A percentile compares a stretch with the other conserved stretches of the same genome.
Conservation (phyloP, 2,329 filamentous ascomycete genomes). For the Cladorrhinum sp. region DNA sequence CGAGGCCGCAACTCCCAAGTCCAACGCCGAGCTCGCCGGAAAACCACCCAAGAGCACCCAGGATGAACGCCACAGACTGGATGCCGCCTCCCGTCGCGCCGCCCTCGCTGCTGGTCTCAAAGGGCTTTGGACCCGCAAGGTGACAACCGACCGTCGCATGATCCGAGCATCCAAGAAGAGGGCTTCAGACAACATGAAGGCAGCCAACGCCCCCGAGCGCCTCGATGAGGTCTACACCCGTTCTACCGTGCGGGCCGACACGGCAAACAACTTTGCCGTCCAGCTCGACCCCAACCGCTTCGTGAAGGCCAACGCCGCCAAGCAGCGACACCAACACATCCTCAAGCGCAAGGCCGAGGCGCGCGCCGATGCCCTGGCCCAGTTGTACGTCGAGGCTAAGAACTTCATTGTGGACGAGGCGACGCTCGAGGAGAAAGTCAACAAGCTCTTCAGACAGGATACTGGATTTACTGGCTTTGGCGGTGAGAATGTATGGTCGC, state of each 20-base stretch:
- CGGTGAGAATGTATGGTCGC: constrained; percentile 50
- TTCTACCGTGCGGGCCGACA: constrained; percentile 57
- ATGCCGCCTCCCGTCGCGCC: constrained; percentile 68
- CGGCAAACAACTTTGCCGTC: constrained; percentile 47
- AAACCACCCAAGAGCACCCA: constrained; percentile 36
- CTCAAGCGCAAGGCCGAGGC: constrained; percentile 53
- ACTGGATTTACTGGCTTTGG: constrained; percentile 42
- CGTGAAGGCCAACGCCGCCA: constrained; percentile 46
- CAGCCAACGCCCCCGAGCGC: constrained; percentile 62
- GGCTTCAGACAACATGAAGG: constrained; percentile 43
- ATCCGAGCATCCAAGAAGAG: constrained; percentile 31
- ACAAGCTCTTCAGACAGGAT: constrained; percentile 67
- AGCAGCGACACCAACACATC: constrained; percentile 40
- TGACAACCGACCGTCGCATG: constrained; percentile 35
- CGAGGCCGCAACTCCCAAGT: constrained; percentile 53
- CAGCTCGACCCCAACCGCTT: constrained; percentile 62
- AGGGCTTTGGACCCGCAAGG: constrained; percentile 66
- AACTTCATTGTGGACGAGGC: constrained; percentile 81
- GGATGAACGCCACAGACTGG: constrained; percentile 64
- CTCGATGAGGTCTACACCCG: constrained; percentile 76
- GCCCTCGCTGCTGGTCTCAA: constrained; percentile 70
- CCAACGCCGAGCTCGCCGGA: constrained; percentile 39
- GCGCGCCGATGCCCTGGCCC: constrained; percentile 71
- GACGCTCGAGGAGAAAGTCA: constrained; percentile 71
- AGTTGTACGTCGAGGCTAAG: constrained; percentile 84